Percentiles rank a stretch among this genome's conserved stretches.
These are phyloP conservation scores for Jacaranda mimosifolia DNA, from an alignment of 257 asterid genomes.

Conservation along the genomic window DNA sequence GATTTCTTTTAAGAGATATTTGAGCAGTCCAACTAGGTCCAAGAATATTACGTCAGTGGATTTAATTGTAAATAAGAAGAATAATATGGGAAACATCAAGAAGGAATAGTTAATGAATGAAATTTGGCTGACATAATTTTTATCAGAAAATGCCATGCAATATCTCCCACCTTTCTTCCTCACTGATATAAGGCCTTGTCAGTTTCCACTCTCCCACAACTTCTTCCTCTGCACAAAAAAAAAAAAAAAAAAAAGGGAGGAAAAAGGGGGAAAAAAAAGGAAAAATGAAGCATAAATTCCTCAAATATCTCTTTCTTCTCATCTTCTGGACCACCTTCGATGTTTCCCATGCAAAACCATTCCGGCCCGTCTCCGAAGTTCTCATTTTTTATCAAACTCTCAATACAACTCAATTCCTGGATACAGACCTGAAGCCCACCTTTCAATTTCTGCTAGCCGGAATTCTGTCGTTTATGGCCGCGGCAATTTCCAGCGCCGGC, in stretches of 20 bases:
- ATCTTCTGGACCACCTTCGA: background rate
- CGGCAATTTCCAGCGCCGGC: slow-evolving; percentile 74
- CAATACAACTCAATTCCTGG: slow-evolving; percentile 39
- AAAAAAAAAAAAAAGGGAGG: too few relatives aligned
- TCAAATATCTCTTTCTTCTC: slow-evolving; percentile 33
- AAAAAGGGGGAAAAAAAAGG: too few relatives aligned
- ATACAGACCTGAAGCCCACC: slow-evolving; percentile 21
- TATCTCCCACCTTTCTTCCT: background rate
- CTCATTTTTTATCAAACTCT: slow-evolving; percentile 10
- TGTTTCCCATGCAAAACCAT: slow-evolving; percentile 46
- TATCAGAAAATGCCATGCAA: background rate
- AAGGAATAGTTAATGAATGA: too few relatives aligned
- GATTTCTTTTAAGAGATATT: too few relatives aligned
- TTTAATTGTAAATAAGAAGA: background rate
- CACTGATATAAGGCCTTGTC: background rate
- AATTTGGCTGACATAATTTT: too few relatives aligned
- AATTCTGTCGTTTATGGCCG: slow-evolving; percentile 40
- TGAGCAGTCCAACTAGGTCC: background rate
- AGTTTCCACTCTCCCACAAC: too few relatives aligned
- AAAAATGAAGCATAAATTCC: slow-evolving; percentile 34
- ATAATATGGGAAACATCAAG: background rate
- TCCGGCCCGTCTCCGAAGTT: background rate
- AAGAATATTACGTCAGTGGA: background rate
- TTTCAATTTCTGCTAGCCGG: slow-evolving; percentile 40
- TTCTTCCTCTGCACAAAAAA: too few relatives aligned